Evolutionary conservation across 2,329 filamentous ascomycete species (phyloP).

Genomic region (Aspergillus sp.): DNA sequence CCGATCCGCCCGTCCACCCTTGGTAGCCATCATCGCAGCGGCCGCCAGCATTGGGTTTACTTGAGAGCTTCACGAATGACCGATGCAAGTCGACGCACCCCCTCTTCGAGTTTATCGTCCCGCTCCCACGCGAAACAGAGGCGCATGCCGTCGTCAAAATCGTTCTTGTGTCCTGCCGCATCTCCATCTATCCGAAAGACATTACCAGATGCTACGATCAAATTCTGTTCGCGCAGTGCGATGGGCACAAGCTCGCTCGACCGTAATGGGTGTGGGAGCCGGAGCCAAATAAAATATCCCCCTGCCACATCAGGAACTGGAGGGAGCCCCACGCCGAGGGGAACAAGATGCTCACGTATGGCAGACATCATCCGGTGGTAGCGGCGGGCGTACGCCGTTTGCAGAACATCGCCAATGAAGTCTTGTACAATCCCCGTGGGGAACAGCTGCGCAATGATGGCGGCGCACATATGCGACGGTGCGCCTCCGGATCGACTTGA

Average conservation of each 20-base stretch:
- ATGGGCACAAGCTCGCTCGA: constrained; percentile 59
- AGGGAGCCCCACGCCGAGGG: constrained; percentile 58
- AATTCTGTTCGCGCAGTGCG: constrained; percentile 63
- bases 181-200: constrained; percentile 70
- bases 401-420: constrained; percentile 56
- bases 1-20: neutral
- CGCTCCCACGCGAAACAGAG: constrained; percentile 75
- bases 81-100: constrained; percentile 62
- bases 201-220: constrained; percentile 68
- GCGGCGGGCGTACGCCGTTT: constrained; percentile 57
- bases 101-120: constrained; percentile 66
- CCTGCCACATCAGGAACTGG: constrained; percentile 58
- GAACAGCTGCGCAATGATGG: constrained; percentile 58
- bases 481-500: constrained; percentile 61
- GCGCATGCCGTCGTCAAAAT: constrained; percentile 63
- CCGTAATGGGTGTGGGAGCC: constrained; percentile 58
- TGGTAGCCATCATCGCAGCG: neutral
- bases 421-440: constrained; percentile 53
- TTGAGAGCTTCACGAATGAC: constrained; percentile 18
- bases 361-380: constrained; percentile 60
- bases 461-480: constrained; percentile 61
- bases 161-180: constrained; percentile 48
- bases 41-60: neutral
- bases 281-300: constrained; percentile 85
- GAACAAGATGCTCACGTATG: constrained; percentile 61